Evolutionary conservation across 2,329 filamentous ascomycete species (phyloP).

Genomic region (Colletotrichum phormii): DNA sequence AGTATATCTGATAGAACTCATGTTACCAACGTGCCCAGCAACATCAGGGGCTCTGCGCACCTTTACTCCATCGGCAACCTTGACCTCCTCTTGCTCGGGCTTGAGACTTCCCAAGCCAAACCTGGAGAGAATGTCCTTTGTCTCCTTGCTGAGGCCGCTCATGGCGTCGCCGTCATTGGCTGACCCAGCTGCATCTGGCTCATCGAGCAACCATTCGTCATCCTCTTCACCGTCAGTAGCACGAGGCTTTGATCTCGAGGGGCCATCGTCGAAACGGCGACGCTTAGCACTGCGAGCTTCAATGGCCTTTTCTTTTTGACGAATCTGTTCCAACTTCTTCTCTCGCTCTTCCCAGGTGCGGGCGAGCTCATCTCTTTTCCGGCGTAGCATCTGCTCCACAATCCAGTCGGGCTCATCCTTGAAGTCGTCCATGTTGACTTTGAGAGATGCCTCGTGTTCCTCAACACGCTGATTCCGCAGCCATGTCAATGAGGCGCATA

Average conservation of each 20-base stretch:
- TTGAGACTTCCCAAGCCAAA: slow-evolving; percentile 60
- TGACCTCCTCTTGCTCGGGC: slow-evolving; percentile 54
- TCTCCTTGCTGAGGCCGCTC: slow-evolving; percentile 78
- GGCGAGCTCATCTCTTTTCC: slow-evolving; percentile 75
- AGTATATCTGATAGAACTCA: slow-evolving; percentile 73
- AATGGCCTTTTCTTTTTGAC: slow-evolving; percentile 70
- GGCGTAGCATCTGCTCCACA: slow-evolving; percentile 77
- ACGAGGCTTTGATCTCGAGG: slow-evolving; percentile 33
- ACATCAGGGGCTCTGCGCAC: slow-evolving; percentile 47
- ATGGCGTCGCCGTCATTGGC: slow-evolving; percentile 50
- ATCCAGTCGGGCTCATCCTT: slow-evolving; percentile 88
- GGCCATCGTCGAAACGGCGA: slow-evolving; percentile 54
- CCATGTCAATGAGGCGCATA: slow-evolving; percentile 91
- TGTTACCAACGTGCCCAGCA: slow-evolving; percentile 44
- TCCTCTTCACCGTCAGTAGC: slow-evolving; percentile 63
- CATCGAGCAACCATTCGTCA: slow-evolving; percentile 79
- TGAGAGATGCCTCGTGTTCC: slow-evolving; percentile 65
- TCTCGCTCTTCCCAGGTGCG: slow-evolving; percentile 80
- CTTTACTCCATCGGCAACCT: slow-evolving; percentile 76
- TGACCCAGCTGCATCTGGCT: slow-evolving; percentile 65
- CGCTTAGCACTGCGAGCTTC: slow-evolving; percentile 63
- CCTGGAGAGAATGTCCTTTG: slow-evolving; percentile 77
- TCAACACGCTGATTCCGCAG: slow-evolving; percentile 82
- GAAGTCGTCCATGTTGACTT: slow-evolving; percentile 54
- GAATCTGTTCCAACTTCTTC: slow-evolving; percentile 72